Evolutionary conservation across 345 rosid genomes (phyloP).

Genomic region (Eucalyptus sp.): DNA sequence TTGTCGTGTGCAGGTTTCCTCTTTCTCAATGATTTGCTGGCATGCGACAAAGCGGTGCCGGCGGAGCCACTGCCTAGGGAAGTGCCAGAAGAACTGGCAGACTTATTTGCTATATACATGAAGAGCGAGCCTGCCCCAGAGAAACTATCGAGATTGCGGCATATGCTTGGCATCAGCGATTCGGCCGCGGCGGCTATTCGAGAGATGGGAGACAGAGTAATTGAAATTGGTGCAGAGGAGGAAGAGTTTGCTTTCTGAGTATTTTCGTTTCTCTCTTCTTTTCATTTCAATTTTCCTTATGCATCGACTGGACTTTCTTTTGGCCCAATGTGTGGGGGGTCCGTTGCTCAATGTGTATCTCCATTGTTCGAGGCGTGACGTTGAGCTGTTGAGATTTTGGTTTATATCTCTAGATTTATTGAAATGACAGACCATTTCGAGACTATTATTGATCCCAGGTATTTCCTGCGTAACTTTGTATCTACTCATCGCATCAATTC

Average conservation of each 20-base stretch:
- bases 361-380: neutral
- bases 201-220: conserved; percentile 41
- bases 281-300: neutral
- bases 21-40: conserved; percentile 69
- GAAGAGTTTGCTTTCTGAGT: conserved; percentile 54
- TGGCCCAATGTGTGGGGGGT: neutral
- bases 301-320: neutral
- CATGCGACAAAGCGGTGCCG: conserved; percentile 93
- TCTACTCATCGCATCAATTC: neutral
- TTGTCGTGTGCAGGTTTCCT: conserved; percentile 37
- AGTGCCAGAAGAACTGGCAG: conserved; percentile 62
- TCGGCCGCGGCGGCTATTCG: conserved; percentile 42
- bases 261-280: neutral
- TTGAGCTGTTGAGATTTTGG: neutral
- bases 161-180: conserved; percentile 69
- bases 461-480: neutral
- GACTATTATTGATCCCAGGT: neutral
- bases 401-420: neutral
- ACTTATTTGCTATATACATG: conserved; percentile 47
- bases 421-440: neutral
- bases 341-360: neutral
- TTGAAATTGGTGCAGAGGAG: conserved; percentile 42
- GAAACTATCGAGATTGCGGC: conserved; percentile 69
- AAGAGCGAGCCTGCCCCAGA: conserved; percentile 54
- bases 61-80: conserved; percentile 81